Base-by-base conservation (phyloP, 495 filamentous ascomycete species). In the Durotheca rogersii region DNA sequence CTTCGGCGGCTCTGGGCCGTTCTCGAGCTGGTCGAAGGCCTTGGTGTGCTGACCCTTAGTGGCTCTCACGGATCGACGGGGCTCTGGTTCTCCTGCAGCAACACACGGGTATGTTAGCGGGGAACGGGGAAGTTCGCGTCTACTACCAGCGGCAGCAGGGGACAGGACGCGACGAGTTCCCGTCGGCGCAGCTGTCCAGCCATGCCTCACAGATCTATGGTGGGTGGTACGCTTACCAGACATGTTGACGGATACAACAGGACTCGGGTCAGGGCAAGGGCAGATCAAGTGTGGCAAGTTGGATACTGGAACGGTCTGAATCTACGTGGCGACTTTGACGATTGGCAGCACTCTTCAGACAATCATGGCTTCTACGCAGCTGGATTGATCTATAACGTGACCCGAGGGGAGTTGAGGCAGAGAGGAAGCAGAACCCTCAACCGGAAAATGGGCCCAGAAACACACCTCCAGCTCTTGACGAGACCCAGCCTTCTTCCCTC, bases 41-140 rank as follows among this genome's bases (percentile, higher is more conserved):
- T 94, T 95, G 30, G 80, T 83, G 72, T 98, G 90, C 58, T 95
- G 89, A 62, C 93, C 93, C 65, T 96, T 96, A 35, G 92, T 98
- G 55, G 91, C 88, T 55, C 93, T 86, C 39, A 90, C 90, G 11
- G 93, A 96, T 64, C 94, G 86, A 70, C 93, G 85, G 47, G 90
- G 86, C 78, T 95, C 91, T 42, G 88, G 87, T 54, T 76, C 74
- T 65, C 55, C 42, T 51, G 17, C 17, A 40, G 21, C 14, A 25
- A 38, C 12, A 32, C 14, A 17, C 19, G 11, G 16, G 21, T n/a
- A 9, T 38, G 44, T 53, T 46, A 61, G 47, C 30, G 4, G 23
- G 23, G 9, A 9, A 27, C 23, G 4, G 4, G 23, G 23, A 27
- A 4, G 3, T 16, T 21, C 9, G 37, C 3, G 14, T n/a, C n/a